Base-by-base conservation (phyloP, 257 asterid genomes). In the Solanum chilense region DNA sequence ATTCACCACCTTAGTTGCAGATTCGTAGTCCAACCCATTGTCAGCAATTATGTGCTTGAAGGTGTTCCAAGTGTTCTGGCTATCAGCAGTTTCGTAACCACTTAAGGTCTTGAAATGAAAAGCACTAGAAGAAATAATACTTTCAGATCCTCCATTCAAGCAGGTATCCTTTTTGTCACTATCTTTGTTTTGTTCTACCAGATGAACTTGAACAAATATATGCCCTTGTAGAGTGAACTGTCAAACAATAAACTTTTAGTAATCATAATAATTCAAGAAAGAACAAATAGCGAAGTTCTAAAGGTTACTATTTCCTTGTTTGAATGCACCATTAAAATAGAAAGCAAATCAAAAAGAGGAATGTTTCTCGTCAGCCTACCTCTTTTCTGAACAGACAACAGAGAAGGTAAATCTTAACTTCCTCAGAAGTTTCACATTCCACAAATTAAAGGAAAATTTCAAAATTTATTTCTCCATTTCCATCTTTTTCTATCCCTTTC, bases 221-320 rank as follows among this genome's bases (percentile, higher is more conserved):
- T 96, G 99, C 12, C 99, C 99, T 88, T 86, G 92, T 84, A 94
- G 97, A 5, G 99, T 96, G 78, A 96, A 96, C 99, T 96, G 95
- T 85, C 49, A 66, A 73, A 76, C 86, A 85, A 71, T 9, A 39
- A 5, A 6, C 23, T 44, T 10, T 86, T 16, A 56, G 68, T 41
- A 42, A 44, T 71, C 62, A 21, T 23, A 41, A 62, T 16, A 21
- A 23, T n/a, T 44, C 64, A 73, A 44, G 66, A 9, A 42, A 71
- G n/a, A 80, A 42, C 42, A 58, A 42, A 39, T 29, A 23, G 56
- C 31, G 9, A n/a, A 45, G 23, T 44, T 62, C 31, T 29, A 64
- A 35, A 77, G 76, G 49, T 75, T 44, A 31, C 21, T 47, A 31
- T 56, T 70, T 16, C 35, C 31, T 35, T 31, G 47, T 12, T 49